phyloP scores from a whole-genome alignment of 805 yeast species.

The Metschnikowia kofuensis region DNA sequence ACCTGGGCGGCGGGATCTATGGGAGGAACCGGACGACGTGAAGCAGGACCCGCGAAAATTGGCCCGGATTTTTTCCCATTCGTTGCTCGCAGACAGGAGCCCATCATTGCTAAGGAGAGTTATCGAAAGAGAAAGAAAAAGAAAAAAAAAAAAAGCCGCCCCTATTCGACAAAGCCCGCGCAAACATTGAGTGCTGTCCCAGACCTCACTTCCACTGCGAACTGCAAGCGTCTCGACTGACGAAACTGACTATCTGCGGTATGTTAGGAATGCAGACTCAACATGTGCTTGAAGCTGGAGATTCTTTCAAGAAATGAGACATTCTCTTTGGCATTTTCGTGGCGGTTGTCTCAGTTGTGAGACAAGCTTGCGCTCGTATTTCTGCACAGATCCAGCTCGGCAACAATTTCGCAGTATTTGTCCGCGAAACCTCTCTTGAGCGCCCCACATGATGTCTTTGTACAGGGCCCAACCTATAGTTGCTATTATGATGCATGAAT shows the following conservation, averaged over 20 bases:
- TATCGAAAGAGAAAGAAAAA: no score
- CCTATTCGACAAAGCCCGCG: no score
- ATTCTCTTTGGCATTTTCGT: background rate
- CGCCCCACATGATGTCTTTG: slow-evolving; percentile 7
- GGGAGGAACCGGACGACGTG: background rate
- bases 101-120: background rate
- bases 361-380: slow-evolving; percentile 3
- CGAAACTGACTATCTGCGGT: no score
- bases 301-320: no score
- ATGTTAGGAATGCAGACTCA: no score
- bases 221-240: no score
- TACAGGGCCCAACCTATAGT: slow-evolving; percentile 8
- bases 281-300: no score
- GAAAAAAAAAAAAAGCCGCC: no score
- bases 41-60: background rate
- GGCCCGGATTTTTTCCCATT: background rate
- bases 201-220: no score
- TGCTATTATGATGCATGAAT: slow-evolving; percentile 9
- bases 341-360: background rate
- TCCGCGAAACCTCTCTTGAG: background rate
- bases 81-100: background rate
- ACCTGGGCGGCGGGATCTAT: no score
- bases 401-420: slow-evolving; percentile 1
- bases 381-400: slow-evolving; percentile 1
- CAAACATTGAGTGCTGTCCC: no score